Evolutionary conservation across 257 asterid genomes (phyloP).

Genomic region (Jacaranda mimosifolia): DNA sequence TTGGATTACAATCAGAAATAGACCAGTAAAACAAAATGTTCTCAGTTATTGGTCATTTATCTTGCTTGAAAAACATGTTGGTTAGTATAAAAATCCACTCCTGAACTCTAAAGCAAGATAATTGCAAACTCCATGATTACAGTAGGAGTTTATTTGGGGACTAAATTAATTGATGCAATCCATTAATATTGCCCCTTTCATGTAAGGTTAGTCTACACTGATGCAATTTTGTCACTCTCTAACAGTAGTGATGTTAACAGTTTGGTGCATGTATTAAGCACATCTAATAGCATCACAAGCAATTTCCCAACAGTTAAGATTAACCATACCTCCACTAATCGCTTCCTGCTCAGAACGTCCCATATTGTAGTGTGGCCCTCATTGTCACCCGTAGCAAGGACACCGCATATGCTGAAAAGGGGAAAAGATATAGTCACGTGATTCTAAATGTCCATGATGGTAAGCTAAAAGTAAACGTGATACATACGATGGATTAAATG

Average conservation of each 20-base stretch:
- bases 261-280: constrained; percentile 10
- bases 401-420: constrained; percentile 55
- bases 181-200: neutral
- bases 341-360: constrained; percentile 77
- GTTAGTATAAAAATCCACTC: neutral
- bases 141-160: neutral
- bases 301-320: constrained; percentile 26
- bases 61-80: neutral
- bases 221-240: neutral
- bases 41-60: neutral
- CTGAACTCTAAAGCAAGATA: neutral
- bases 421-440: constrained; percentile 30
- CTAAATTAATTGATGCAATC: neutral
- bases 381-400: constrained; percentile 79
- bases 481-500: constrained; percentile 80
- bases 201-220: neutral
- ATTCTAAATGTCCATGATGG: constrained; percentile 17
- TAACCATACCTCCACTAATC: constrained; percentile 67
- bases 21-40: neutral
- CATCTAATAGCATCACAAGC: constrained; percentile 1
- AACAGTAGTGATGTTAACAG: neutral
- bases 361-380: constrained; percentile 77
- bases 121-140: neutral
- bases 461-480: constrained; percentile 38
- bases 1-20: neutral